Evolutionary conservation across 2,329 filamentous ascomycete species (phyloP), one percentile per base, ranked within the genome.

Genomic region (Claviceps sp.): DNA sequence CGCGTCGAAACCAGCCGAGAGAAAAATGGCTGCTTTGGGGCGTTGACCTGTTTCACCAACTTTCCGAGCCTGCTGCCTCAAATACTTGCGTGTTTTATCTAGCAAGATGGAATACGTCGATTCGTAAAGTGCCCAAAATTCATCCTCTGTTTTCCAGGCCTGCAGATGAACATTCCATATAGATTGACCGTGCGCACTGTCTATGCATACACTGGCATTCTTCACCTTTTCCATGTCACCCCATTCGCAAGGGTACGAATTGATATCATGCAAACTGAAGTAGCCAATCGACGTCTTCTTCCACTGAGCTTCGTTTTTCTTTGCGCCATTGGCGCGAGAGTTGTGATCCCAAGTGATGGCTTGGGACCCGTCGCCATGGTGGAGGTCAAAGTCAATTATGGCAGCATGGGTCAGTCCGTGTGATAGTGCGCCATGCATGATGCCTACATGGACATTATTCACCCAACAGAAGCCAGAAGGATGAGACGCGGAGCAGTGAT

Each of bases 401-500:
- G 88, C 93, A 0, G 90, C 91, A 65, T 98, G 93, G 0, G 91
- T 97, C 30, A 97, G 71, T 0, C 86, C 89, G 62, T 98, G 86
- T 41, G 78, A 79, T 56, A 91, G 80, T 20, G 88, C 84, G 11
- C 84, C 91, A 65, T 98, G 87, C 66, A 94, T 86, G 57, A 98
- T 95, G 0, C 91, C 93, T 22, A 98, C 88, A 63, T 97, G 91
- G 0, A 98, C 89, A 63, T 98, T 98, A 67, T 98, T 98, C 49
- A 98, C 72, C 91, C 93, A 98, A 70, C 93, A 98, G 64, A 98
- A 98, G 0, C 93, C 93, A 2, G 91, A 96, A 0, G 93, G 93
- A 60, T 85, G 84, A 48, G 85, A 81, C 4, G 88, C 81, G 2
- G 91, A 95, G 68, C 93, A 98, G 64, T 98, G 93, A 64, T 98